Percentiles rank a stretch among this genome's conserved stretches.
Evolutionary conservation across 2,329 filamentous ascomycete species (phyloP).

Genomic region (Claviceps capensis): DNA sequence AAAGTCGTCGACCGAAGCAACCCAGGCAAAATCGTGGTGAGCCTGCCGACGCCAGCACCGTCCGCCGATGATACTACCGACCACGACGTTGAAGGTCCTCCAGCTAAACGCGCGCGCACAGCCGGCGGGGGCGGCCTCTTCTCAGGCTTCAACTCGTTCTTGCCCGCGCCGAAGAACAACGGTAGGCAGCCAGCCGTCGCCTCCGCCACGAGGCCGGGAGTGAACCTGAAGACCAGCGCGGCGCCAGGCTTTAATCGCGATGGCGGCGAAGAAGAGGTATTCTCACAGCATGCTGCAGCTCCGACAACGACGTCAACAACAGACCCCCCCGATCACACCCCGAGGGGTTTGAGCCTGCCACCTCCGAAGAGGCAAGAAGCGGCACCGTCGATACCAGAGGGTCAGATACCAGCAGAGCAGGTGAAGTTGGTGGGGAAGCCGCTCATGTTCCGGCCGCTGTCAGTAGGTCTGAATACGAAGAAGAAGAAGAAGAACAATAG

Average conservation of each 20-base stretch:
- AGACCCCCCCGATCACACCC: constrained; percentile 1
- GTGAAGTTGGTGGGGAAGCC: constrained; percentile 63
- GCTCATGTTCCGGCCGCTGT: constrained; percentile 79
- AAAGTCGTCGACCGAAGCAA: constrained; percentile 73
- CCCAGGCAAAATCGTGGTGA: constrained; percentile 73
- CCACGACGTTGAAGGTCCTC: constrained; percentile 25
- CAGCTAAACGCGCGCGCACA: constrained; percentile 57
- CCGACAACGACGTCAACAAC: constrained; percentile 6
- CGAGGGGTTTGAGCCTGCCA: constrained; percentile 20
- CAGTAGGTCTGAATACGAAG: constrained; percentile 60
- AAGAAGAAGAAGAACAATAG: constrained; percentile 41
- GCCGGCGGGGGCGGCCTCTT: constrained; percentile 43
- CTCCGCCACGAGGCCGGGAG: constrained; percentile 17
- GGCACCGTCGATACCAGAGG: constrained; percentile 37
- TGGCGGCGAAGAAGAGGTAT: constrained; percentile 12
- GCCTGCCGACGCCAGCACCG: constrained; percentile 43
- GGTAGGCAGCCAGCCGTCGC: constrained; percentile 17
- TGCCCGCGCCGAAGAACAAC: constrained; percentile 67
- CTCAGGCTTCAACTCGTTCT: constrained; percentile 70
- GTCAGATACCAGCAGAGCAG: constrained; percentile 46
- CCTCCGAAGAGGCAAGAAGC: constrained; percentile 27
- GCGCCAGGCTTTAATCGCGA: constrained; percentile 68
- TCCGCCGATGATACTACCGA: constrained; percentile 23
- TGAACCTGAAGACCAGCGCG: constrained; percentile 72
- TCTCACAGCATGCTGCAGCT: neutral